These are phyloP conservation scores for Ganoderma lucidum DNA, from an alignment of 1,284 basidiomycete species.

Conservation along the genomic window DNA sequence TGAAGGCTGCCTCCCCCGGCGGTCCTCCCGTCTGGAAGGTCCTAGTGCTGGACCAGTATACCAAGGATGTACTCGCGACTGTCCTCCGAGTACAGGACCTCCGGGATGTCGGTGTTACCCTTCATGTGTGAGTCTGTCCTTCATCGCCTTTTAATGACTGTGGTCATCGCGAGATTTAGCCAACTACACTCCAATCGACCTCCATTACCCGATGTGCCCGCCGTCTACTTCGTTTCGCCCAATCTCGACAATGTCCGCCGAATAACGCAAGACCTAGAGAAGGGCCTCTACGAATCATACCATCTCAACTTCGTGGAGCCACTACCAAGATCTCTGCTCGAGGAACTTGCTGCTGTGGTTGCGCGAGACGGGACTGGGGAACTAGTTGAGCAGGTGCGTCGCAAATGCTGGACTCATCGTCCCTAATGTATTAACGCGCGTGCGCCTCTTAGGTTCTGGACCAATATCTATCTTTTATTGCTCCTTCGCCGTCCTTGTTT, in stretches of 20 bases:
- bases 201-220: conserved; percentile 93
- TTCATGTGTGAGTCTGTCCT: conserved; percentile 82
- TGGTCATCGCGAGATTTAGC: conserved; percentile 49
- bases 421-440: neutral
- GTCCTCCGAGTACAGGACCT: conserved; percentile 96
- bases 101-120: conserved; percentile 94
- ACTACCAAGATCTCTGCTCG: conserved; percentile 86
- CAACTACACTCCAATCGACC: conserved; percentile 93
- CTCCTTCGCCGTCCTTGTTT: conserved; percentile 95
- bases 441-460: conserved; percentile 74
- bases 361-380: conserved; percentile 89
- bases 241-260: conserved; percentile 88
- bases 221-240: conserved; percentile 96
- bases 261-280: conserved; percentile 90
- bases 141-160: neutral
- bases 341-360: conserved; percentile 92
- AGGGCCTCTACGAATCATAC: conserved; percentile 90
- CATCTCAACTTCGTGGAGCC: conserved; percentile 97
- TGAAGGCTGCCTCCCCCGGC: conserved; percentile 59
- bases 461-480: conserved; percentile 97
- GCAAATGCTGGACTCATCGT: neutral
- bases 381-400: conserved; percentile 76
- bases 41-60: conserved; percentile 92
- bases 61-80: conserved; percentile 96
- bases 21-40: conserved; percentile 96